Percentiles rank a stretch among this genome's conserved stretches.
Evolutionary conservation across 2,329 filamentous ascomycete species (phyloP).

Genomic region (Septoria petroselini): DNA sequence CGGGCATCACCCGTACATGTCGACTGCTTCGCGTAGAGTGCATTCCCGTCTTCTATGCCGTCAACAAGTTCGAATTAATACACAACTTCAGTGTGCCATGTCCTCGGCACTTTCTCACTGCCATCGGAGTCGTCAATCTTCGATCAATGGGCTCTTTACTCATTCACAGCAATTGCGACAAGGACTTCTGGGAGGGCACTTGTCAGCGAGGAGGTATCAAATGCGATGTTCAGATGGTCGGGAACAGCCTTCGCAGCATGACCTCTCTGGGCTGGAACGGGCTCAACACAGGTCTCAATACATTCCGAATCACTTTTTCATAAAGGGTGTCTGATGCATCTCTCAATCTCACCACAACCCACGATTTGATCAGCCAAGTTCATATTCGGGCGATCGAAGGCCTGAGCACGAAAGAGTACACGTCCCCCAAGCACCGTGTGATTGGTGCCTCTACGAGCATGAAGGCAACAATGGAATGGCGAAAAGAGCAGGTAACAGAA

Average conservation of each 20-base stretch:
- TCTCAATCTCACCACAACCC: too few relatives aligned
- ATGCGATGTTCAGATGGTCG: conserved; percentile 5
- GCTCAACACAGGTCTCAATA: conserved; percentile 1
- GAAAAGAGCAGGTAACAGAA: too few relatives aligned
- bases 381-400: too few relatives aligned
- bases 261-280: conserved; percentile 1
- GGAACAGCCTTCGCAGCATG: neutral
- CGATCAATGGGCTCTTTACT: conserved; percentile 12
- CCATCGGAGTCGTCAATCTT: conserved; percentile 12
- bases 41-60: conserved; percentile 19
- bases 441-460: too few relatives aligned
- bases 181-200: conserved; percentile 8
- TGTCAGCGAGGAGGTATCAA: conserved; percentile 5
- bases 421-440: too few relatives aligned
- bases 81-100: conserved; percentile 19
- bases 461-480: too few relatives aligned
- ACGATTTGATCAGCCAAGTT: too few relatives aligned
- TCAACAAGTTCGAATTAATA: conserved; percentile 19
- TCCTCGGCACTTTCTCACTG: conserved; percentile 17
- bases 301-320: conserved; percentile 6
- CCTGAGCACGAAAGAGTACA: too few relatives aligned
- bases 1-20: conserved; percentile 20
- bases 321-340: neutral
- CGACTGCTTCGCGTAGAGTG: conserved; percentile 16
- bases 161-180: conserved; percentile 13